Evolutionary conservation across 345 rosid genomes (phyloP).

Genomic region (Eutrema heterophyllum): DNA sequence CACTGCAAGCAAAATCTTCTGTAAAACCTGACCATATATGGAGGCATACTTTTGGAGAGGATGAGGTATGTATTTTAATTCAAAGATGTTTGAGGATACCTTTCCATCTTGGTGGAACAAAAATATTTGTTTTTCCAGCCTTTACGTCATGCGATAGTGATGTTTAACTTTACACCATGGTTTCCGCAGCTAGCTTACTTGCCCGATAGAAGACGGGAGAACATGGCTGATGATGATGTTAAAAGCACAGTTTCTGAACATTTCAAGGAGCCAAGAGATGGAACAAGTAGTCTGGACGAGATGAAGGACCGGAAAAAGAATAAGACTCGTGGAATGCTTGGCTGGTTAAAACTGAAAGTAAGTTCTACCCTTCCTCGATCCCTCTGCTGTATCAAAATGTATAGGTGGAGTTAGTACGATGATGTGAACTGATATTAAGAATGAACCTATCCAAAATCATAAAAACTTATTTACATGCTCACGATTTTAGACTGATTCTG

Average conservation of each 20-base stretch:
- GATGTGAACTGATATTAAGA: conserved; percentile 6
- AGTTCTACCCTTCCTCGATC: conserved; percentile 17
- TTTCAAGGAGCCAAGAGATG: conserved; percentile 54
- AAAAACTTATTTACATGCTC: not conserved
- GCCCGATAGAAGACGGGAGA: conserved; percentile 74
- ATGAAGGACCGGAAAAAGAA: conserved; percentile 65
- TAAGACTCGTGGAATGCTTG: conserved; percentile 78
- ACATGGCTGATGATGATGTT: conserved; percentile 51
- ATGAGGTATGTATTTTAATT: conserved; percentile 51
- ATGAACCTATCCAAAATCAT: not conserved
- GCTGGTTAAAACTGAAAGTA: conserved; percentile 85
- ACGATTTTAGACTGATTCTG: not conserved
- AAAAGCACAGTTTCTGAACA: conserved; percentile 58
- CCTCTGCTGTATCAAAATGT: conserved; percentile 6
- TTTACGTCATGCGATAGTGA: conserved; percentile 4
- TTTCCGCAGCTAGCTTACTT: conserved; percentile 32
- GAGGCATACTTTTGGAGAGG: conserved; percentile 69
- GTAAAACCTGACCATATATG: conserved; percentile 65
- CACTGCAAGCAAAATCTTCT: conserved; percentile 56
- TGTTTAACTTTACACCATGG: conserved; percentile 19
- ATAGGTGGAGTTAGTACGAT: conserved; percentile 5
- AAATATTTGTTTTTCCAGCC: not conserved
- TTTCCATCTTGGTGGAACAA: not conserved
- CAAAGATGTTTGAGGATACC: not conserved
- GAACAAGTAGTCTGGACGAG: conserved; percentile 52